phyloP scores from a whole-genome alignment of 257 asterid species.

The Solanum boliviense region DNA sequence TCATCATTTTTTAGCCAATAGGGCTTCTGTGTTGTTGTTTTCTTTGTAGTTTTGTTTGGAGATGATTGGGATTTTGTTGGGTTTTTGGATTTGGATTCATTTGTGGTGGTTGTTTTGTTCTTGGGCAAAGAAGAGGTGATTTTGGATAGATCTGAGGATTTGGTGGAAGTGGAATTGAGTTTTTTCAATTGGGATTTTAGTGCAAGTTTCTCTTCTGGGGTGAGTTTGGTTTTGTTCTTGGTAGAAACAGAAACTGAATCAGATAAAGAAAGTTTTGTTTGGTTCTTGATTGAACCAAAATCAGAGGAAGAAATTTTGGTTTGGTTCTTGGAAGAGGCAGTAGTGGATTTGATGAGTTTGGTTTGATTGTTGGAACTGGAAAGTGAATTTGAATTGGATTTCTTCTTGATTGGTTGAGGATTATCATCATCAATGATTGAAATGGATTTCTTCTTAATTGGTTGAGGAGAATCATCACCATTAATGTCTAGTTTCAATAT shows the following conservation, averaged over 20 bases:
- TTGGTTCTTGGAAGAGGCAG: constrained; percentile 31
- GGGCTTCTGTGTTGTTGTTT: constrained; percentile 19
- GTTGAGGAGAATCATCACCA: not conserved
- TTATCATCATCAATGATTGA: not conserved
- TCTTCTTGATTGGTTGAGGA: constrained; percentile 15
- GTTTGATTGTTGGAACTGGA: constrained; percentile 19
- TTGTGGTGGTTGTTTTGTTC: constrained; percentile 34
- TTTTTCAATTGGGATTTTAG: constrained; percentile 47
- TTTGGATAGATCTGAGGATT: constrained; percentile 34
- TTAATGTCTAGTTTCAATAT: constrained; percentile 18
- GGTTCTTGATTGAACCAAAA: constrained; percentile 15
- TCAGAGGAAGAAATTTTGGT: constrained; percentile 3
- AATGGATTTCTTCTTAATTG: constrained; percentile 15
- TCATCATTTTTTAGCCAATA: constrained; percentile 39
- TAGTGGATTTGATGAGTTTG: constrained; percentile 13
- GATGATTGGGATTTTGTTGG: not conserved
- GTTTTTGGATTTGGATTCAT: constrained; percentile 8
- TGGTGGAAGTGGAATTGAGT: constrained; percentile 52
- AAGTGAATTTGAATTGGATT: constrained; percentile 8
- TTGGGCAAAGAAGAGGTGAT: constrained; percentile 12
- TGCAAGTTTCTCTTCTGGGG: constrained; percentile 8
- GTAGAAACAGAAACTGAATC: constrained; percentile 3
- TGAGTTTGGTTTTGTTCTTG: constrained; percentile 30
- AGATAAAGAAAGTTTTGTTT: constrained; percentile 26
- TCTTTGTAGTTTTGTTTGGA: constrained; percentile 13